These are phyloP conservation scores for Hypoxylon crocopeplum DNA, from an alignment of 495 filamentous ascomycete genomes.

Conservation along the genomic window DNA sequence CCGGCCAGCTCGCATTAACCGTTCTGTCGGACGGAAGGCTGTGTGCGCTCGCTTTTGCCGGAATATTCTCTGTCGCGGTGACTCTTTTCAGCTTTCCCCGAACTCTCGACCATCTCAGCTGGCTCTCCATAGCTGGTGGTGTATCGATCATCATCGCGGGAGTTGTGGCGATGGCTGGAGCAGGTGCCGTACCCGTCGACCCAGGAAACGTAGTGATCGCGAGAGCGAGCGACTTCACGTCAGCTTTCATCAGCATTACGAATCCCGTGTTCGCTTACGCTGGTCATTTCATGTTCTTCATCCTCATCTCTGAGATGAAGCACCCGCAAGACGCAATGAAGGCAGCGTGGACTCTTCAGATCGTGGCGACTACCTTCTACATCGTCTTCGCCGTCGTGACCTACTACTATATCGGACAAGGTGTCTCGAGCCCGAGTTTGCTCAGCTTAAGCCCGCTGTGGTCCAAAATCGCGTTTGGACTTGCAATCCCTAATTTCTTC, in stretches of 20 bases:
- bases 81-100: constrained; percentile 63
- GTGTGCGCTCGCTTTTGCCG: constrained; percentile 66
- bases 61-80: constrained; percentile 62
- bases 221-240: constrained; percentile 36
- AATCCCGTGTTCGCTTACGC: constrained; percentile 71
- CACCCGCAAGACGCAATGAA: constrained; percentile 57
- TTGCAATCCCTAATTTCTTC: constrained; percentile 75
- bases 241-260: constrained; percentile 61
- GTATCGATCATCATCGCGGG: constrained; percentile 61
- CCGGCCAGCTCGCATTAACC: constrained; percentile 69
- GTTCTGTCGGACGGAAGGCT: constrained; percentile 62
- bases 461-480: constrained; percentile 71
- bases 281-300: constrained; percentile 74
- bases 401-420: constrained; percentile 68
- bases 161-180: constrained; percentile 66
- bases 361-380: constrained; percentile 64
- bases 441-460: constrained; percentile 61
- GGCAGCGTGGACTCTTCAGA: constrained; percentile 64
- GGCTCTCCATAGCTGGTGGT: constrained; percentile 63
- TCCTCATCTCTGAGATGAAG: constrained; percentile 70
- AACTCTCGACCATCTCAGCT: constrained; percentile 65
- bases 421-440: constrained; percentile 66
- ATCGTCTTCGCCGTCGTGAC: constrained; percentile 66
- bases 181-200: constrained; percentile 37
- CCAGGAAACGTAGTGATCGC: constrained; percentile 32